Conservation (phyloP, 805 yeast species). For the Ogataea salicorniae region DNA sequence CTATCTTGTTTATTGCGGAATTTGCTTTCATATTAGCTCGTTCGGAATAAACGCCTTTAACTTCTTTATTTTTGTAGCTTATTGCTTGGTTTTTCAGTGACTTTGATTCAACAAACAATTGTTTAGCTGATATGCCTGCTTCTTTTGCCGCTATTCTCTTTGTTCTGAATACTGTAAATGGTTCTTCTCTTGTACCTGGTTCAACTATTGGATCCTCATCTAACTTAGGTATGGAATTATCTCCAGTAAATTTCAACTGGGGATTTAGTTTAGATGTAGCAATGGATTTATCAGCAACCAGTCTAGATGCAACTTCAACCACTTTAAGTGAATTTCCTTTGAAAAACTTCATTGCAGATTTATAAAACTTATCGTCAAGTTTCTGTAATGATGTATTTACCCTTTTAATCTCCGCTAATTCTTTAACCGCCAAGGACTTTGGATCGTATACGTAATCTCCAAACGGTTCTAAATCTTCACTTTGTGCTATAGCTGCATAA, state of each 20-base stretch:
- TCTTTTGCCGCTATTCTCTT: not conserved
- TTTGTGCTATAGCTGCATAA: not conserved
- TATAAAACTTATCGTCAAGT: conserved; percentile 36
- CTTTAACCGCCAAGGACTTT: conserved; percentile 26
- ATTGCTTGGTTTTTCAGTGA: conserved; percentile 4
- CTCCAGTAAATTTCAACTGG: not conserved
- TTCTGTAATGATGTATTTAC: conserved; percentile 31
- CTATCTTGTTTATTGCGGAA: not conserved
- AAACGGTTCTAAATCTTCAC: not conserved
- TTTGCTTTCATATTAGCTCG: conserved; percentile 1
- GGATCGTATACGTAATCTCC: conserved; percentile 16
- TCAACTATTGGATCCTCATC: not conserved
- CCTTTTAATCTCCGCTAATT: conserved; percentile 30
- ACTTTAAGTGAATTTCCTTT: conserved; percentile 40
- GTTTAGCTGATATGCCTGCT: conserved; percentile 1
- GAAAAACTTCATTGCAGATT: conserved; percentile 36
- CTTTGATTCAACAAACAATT: conserved; percentile 2
- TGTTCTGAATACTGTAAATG: not conserved
- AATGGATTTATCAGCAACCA: conserved; percentile 18
- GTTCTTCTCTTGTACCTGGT: not conserved
- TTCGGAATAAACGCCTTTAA: conserved; percentile 7
- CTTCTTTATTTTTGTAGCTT: not conserved
- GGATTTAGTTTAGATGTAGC: not conserved
- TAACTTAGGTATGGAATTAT: too few relatives aligned
- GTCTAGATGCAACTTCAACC: conserved; percentile 28